Percentiles rank a stretch among this genome's conserved stretches.
Conservation (phyloP, 805 yeast genomes). For the Yamadazyma tumulicola region DNA sequence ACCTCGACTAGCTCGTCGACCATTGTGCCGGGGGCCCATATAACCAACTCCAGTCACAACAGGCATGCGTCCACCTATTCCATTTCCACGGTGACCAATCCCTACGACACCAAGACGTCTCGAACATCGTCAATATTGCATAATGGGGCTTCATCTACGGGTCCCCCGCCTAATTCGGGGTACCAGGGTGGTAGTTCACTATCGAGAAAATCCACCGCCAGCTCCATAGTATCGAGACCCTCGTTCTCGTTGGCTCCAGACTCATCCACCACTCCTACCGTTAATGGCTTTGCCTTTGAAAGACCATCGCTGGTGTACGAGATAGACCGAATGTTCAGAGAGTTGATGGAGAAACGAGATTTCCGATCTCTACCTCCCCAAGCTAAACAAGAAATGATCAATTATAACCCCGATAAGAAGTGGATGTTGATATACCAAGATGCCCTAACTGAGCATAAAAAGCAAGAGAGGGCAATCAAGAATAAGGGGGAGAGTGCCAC, state of each 20-base stretch:
- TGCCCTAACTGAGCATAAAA: slow-evolving; percentile 69
- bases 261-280: slow-evolving; percentile 16
- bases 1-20: slow-evolving; percentile 14
- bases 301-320: slow-evolving; percentile 65
- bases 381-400: slow-evolving; percentile 74
- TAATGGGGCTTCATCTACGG: background rate
- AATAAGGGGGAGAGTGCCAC: slow-evolving; percentile 33
- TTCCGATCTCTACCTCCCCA: slow-evolving; percentile 64
- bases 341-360: slow-evolving; percentile 80
- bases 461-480: slow-evolving; percentile 28
- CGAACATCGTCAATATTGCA: slow-evolving; percentile 2
- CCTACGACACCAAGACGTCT: slow-evolving; percentile 26
- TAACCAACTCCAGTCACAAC: slow-evolving; percentile 31
- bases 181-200: slow-evolving; percentile 9
- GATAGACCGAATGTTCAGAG: slow-evolving; percentile 71
- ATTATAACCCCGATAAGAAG: slow-evolving; percentile 72
- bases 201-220: slow-evolving; percentile 23
- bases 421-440: slow-evolving; percentile 92
- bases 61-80: slow-evolving; percentile 40
- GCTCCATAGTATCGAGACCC: slow-evolving; percentile 26
- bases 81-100: slow-evolving; percentile 27
- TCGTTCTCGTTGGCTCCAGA: slow-evolving; percentile 13
- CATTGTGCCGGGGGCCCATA: slow-evolving; percentile 28
- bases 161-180: background rate
- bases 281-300: slow-evolving; percentile 40